Conservation (phyloP, 2,329 filamentous ascomycete genomes). For the Chrysosporium queenslandicum region DNA sequence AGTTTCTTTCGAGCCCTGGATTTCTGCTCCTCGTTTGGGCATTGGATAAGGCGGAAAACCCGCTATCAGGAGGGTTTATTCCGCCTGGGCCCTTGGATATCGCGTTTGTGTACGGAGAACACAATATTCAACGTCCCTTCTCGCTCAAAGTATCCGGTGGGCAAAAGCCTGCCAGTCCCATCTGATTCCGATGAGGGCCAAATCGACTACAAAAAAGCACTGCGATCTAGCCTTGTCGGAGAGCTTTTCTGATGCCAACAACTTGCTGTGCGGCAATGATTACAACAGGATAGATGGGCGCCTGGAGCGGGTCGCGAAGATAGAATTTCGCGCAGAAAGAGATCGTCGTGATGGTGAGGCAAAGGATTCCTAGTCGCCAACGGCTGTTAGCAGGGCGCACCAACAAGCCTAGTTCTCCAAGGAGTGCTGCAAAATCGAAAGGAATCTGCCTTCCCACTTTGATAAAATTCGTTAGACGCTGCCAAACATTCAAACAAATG, state of each 20-base stretch:
- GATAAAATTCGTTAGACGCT: neutral
- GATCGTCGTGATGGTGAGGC: neutral
- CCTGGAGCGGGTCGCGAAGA: neutral
- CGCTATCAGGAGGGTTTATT: neutral
- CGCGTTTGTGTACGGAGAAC: neutral
- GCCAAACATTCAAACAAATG: neutral
- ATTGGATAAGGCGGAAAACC: conserved; percentile 19
- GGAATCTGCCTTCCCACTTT: neutral
- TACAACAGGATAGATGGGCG: neutral
- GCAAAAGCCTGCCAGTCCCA: neutral
- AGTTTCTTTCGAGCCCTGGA: conserved; percentile 29
- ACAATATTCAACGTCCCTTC: neutral
- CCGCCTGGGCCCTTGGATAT: neutral
- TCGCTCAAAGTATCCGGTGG: neutral
- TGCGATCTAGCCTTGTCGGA: neutral
- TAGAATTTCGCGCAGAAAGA: neutral
- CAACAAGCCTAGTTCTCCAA: neutral
- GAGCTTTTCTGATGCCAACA: neutral
- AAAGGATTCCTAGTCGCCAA: neutral
- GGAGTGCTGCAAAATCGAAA: neutral
- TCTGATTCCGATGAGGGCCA: neutral
- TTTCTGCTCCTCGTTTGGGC: conserved; percentile 33
- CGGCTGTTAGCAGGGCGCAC: neutral
- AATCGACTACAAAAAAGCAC: neutral
- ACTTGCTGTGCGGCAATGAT: neutral